Percentiles rank a stretch among this genome's conserved stretches.
Conservation (phyloP, 179 eudicot species). For the Nepenthes alata region DNA sequence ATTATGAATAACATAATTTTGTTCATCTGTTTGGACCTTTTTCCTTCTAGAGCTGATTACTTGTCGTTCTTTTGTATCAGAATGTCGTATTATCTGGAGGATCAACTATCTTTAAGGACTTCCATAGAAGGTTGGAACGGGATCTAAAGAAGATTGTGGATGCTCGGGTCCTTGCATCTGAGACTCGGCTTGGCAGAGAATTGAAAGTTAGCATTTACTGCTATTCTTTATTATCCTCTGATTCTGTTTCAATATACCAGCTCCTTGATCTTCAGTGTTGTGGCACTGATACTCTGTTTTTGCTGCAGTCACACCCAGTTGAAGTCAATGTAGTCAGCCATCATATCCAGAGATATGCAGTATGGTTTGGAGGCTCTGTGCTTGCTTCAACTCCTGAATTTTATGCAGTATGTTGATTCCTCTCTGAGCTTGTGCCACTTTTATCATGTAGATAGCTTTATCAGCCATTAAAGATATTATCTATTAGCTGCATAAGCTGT, state of each 20-base stretch:
- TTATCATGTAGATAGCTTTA: background rate
- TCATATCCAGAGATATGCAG: constrained; percentile 94
- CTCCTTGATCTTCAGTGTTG: background rate
- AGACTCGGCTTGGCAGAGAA: constrained; percentile 61
- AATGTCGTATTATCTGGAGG: constrained; percentile 95
- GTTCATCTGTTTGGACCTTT: background rate
- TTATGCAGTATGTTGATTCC: constrained; percentile 42
- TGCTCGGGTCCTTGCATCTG: constrained; percentile 74
- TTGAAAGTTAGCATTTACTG: constrained; percentile 35
- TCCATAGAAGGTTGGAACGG: constrained; percentile 77
- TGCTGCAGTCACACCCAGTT: constrained; percentile 76
- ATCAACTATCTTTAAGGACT: constrained; percentile 95
- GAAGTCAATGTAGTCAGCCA: constrained; percentile 96
- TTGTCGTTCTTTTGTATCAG: constrained; percentile 26
- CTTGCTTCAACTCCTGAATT: constrained; percentile 96
- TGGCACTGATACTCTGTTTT: constrained; percentile 10
- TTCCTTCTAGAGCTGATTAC: constrained; percentile 1
- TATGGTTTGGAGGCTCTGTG: constrained; percentile 99
- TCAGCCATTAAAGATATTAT: too few relatives aligned
- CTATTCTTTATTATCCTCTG: background rate
- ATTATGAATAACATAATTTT: too few relatives aligned
- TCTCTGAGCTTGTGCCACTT: background rate
- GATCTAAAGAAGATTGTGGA: constrained; percentile 94
- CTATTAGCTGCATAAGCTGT: too few relatives aligned
- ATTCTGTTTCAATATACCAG: background rate